A percentile compares a stretch with the other conserved stretches of the same genome.
phyloP scores from a whole-genome alignment of 2,329 filamentous ascomycete genomes.

The Ophiostoma tasmaniense region DNA sequence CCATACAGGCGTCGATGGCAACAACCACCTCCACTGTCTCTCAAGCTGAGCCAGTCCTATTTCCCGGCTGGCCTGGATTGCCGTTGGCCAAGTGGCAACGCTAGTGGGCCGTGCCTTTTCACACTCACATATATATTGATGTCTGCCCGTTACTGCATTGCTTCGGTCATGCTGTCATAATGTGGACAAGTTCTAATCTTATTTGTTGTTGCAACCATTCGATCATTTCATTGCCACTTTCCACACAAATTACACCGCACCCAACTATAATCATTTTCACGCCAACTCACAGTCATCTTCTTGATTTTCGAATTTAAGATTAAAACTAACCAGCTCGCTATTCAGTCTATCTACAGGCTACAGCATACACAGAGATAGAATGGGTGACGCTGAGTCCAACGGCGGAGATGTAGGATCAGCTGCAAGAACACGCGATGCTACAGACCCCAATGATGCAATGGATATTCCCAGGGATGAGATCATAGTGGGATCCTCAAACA shows the following conservation, averaged over 20 bases:
- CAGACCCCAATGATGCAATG: conserved; percentile 25
- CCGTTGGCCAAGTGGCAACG: conserved; percentile 16
- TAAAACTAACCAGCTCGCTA: conserved; percentile 14
- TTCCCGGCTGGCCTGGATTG: conserved; percentile 5
- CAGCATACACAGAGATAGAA: not conserved
- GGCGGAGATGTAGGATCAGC: not conserved
- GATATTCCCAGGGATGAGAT: conserved; percentile 44
- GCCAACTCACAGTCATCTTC: not conserved
- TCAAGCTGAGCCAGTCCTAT: not conserved
- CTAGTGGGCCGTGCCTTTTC: conserved; percentile 14
- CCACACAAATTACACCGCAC: not conserved
- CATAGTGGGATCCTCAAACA: conserved; percentile 34
- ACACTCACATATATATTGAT: not conserved
- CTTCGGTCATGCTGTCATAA: not conserved
- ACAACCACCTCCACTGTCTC: not conserved
- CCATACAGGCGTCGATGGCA: not conserved
- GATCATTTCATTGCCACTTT: not conserved
- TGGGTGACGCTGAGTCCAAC: not conserved
- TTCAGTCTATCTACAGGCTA: not conserved
- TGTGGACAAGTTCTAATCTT: not conserved
- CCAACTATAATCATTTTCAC: not conserved
- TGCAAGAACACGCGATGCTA: not conserved
- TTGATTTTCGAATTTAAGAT: not conserved
- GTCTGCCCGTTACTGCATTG: not conserved
- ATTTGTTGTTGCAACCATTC: not conserved